These are phyloP conservation scores for Lactarius pseudohatsudake DNA, from an alignment of 768 basidiomycete species.

Conservation along the genomic window DNA sequence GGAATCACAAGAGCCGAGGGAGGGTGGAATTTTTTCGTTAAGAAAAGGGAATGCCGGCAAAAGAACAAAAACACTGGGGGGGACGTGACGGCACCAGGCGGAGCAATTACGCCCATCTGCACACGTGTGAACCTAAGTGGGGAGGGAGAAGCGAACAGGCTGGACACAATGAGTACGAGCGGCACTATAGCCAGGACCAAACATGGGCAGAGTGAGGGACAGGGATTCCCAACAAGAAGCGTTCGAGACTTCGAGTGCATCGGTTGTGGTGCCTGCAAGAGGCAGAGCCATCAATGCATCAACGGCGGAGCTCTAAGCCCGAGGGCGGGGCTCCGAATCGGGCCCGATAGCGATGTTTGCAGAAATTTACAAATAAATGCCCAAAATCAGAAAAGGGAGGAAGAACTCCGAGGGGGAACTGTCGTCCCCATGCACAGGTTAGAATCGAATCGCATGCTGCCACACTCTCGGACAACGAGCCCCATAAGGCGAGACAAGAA, in stretches of 20 bases:
- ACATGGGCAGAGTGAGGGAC: background rate
- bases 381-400: background rate
- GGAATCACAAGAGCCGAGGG: background rate
- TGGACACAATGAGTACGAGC: background rate
- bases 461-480: background rate
- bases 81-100: conserved; percentile 10
- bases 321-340: conserved; percentile 3
- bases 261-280: conserved; percentile 1
- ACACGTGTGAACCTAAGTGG: background rate
- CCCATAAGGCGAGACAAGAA: background rate
- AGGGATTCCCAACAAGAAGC: background rate
- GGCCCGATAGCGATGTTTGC: background rate
- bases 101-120: conserved; percentile 4
- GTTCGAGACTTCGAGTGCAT: background rate
- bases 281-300: background rate
- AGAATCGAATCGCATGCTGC: no score
- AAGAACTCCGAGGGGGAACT: background rate
- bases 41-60: conserved; percentile 11
- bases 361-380: background rate
- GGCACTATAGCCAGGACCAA: background rate
- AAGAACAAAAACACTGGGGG: conserved; percentile 1
- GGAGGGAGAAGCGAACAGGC: conserved; percentile 1
- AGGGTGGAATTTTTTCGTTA: background rate
- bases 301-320: background rate
- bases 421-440: background rate